These are phyloP conservation scores for Aspergillus novofumigatus DNA, from an alignment of 2,329 filamentous ascomycete species.

Conservation along the genomic window DNA sequence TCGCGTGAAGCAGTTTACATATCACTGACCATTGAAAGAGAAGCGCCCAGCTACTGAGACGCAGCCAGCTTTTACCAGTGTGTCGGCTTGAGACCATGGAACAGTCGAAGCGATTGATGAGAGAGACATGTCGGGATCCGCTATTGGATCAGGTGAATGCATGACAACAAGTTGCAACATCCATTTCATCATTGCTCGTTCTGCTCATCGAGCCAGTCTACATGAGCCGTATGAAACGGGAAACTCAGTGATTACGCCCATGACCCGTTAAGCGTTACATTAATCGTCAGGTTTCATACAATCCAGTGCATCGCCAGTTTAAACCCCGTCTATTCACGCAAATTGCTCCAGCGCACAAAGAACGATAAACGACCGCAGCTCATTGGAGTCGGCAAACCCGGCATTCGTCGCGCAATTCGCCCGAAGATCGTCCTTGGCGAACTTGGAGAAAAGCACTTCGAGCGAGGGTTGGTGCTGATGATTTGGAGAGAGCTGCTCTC, in stretches of 20 bases:
- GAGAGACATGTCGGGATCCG: background rate
- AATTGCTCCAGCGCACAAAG: conserved; percentile 18
- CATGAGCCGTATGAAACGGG: too few relatives aligned
- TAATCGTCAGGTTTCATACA: background rate
- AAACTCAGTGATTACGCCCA: background rate
- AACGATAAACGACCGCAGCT: conserved; percentile 15
- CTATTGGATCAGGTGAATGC: background rate
- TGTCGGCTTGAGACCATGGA: background rate
- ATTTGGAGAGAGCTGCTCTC: background rate
- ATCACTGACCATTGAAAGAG: background rate
- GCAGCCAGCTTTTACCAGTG: background rate
- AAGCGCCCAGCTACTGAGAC: background rate
- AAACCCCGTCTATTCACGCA: background rate
- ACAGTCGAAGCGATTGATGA: too few relatives aligned
- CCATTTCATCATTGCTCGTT: background rate
- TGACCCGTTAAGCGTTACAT: background rate
- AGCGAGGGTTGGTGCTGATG: background rate
- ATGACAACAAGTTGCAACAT: background rate
- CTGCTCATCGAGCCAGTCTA: too few relatives aligned
- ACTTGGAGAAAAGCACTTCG: conserved; percentile 10
- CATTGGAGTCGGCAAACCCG: conserved; percentile 16
- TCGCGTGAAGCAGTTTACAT: background rate
- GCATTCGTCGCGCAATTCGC: conserved; percentile 1
- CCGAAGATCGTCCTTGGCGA: conserved; percentile 11
- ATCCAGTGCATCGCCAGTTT: background rate